Conservation (phyloP, 768 basidiomycete genomes). For the Baorangia bicolor region DNA sequence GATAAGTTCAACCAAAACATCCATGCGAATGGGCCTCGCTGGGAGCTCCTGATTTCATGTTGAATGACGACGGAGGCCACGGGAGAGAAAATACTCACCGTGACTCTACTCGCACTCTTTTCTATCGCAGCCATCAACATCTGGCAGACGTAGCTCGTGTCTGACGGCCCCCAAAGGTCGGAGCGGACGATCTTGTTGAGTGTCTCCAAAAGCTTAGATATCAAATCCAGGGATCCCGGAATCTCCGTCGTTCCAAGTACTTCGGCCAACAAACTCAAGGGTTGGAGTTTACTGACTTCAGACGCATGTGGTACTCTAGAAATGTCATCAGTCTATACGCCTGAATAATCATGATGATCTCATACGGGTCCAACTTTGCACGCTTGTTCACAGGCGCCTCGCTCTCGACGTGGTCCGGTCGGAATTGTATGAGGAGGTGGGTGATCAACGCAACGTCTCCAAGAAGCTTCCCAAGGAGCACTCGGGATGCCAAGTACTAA, state of each 20-base stretch:
- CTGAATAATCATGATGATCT: slow-evolving; percentile 25
- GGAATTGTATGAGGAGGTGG: slow-evolving; percentile 49
- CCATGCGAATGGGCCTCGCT: slow-evolving; percentile 66
- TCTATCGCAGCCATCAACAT: slow-evolving; percentile 82
- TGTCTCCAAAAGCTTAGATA: slow-evolving; percentile 70
- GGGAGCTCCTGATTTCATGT: slow-evolving; percentile 46
- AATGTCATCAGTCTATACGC: background rate
- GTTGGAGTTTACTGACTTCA: slow-evolving; percentile 42
- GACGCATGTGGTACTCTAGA: slow-evolving; percentile 22
- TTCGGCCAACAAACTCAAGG: slow-evolving; percentile 64
- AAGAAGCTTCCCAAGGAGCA: slow-evolving; percentile 48
- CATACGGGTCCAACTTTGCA: slow-evolving; percentile 59
- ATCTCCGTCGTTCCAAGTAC: slow-evolving; percentile 62
- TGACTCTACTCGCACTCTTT: slow-evolving; percentile 54
- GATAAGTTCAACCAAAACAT: slow-evolving; percentile 86
- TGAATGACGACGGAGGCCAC: background rate
- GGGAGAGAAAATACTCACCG: slow-evolving; percentile 38
- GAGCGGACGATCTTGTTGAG: slow-evolving; percentile 64
- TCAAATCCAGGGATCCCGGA: slow-evolving; percentile 68
- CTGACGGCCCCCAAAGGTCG: slow-evolving; percentile 53
- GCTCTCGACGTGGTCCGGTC: slow-evolving; percentile 42
- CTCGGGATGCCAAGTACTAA: slow-evolving; percentile 48
- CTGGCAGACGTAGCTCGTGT: slow-evolving; percentile 78
- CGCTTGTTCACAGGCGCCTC: slow-evolving; percentile 62
- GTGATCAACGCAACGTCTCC: slow-evolving; percentile 52